Evolutionary conservation across 805 yeast genomes (phyloP), one percentile per base, ranked within the genome.

Genomic region (Hermanozyma aechmeae): DNA sequence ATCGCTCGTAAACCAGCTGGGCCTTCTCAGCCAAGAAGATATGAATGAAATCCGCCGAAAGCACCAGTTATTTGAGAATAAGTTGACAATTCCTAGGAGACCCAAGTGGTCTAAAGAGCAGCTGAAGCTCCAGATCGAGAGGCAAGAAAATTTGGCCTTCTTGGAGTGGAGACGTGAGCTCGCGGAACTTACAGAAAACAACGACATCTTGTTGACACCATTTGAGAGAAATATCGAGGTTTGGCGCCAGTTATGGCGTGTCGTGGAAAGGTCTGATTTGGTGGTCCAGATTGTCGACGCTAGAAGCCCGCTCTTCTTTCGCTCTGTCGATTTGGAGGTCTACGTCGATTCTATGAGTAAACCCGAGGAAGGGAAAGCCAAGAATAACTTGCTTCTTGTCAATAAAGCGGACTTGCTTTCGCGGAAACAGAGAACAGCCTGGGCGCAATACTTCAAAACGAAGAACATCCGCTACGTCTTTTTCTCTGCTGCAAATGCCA

Each of bases 221-320:
- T 92, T 89, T 50, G 98, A 92, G 62, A 76, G 98, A 62, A 92
- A 92, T 53, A 65, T 92, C 39, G 96, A 89, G 65, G 96, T 92
- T 34, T 92, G 98, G 98, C 77, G 92, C 51, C 98, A 92, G 58
- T 64, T 92, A 40, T 92, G 98, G 98, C 73, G 98, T 59, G 98
- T 92, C 25, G 82, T 86, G 15, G 98, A 92, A 56, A 74, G 97
- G 50, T 83, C 92, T 15, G 96, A 89, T 54, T 66, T 92, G 45
- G 75, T 92, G 23, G 96, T 92, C 5, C 98, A 92, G 53, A 92
- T 92, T 61, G 97, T 92, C 16, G 98, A 92, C 61, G 97, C 96
- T 9, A 72, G 98, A 58, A 86, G 84, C 50, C 98, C 98, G 4
- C 58, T 87, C 34, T 65, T 85, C 35, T 92, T 85, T 62, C 71